phyloP scores from a whole-genome alignment of 192 early-diverging fungal genomes.

The Backusella australiensis region DNA sequence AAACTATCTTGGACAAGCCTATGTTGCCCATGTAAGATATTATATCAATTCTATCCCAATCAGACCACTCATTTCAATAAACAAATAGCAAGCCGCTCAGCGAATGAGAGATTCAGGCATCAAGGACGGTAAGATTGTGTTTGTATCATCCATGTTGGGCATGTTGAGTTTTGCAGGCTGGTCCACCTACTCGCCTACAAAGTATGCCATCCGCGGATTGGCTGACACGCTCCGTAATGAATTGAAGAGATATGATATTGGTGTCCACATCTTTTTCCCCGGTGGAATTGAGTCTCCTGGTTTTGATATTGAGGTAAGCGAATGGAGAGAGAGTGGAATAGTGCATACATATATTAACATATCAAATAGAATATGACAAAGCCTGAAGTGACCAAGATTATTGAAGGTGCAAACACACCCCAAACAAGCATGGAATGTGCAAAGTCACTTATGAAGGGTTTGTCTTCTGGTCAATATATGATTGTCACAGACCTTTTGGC shows the following conservation, averaged over 20 bases:
- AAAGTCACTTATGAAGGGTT: conserved; percentile 44
- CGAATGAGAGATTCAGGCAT: conserved; percentile 58
- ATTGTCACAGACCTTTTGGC: conserved; percentile 31
- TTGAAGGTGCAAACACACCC: conserved; percentile 64
- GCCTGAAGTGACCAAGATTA: conserved; percentile 63
- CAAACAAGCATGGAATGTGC: conserved; percentile 63
- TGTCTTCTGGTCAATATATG: conserved; percentile 29
- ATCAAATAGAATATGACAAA: conserved; percentile 62
- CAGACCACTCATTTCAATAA: too few relatives aligned
- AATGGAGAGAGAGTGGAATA: not conserved
- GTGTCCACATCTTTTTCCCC: conserved; percentile 69
- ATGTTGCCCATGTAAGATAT: conserved; percentile 58
- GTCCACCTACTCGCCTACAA: conserved; percentile 64
- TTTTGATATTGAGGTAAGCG: conserved; percentile 56
- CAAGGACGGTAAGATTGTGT: conserved; percentile 59
- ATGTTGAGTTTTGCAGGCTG: conserved; percentile 71
- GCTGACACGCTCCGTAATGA: conserved; percentile 69
- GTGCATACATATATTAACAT: not conserved
- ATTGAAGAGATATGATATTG: conserved; percentile 59
- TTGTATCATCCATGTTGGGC: conserved; percentile 67
- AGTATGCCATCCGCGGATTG: conserved; percentile 71
- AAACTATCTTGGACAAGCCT: conserved; percentile 68
- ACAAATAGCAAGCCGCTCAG: conserved; percentile 48
- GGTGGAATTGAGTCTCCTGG: conserved; percentile 72
- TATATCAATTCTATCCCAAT: not conserved